A percentile compares a stretch with the other conserved stretches of the same genome.
Evolutionary conservation across 331 rosid genomes (phyloP).

Genomic region (Arachis monticola): DNA sequence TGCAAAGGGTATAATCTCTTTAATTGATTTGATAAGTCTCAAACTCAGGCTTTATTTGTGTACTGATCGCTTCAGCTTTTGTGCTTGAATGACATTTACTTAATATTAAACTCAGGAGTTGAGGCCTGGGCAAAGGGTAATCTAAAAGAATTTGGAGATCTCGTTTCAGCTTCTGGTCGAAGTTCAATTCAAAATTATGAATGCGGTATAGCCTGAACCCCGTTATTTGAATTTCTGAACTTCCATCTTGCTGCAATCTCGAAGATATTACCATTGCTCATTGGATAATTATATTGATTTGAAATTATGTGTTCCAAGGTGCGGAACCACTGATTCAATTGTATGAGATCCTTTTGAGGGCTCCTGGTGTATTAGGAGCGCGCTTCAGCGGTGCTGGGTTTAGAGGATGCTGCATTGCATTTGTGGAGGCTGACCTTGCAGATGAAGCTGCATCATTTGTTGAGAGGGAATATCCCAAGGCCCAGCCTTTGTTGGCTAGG

Average conservation of each 20-base stretch:
- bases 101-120: constrained; percentile 61
- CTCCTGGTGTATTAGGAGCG: constrained; percentile 90
- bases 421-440: constrained; percentile 70
- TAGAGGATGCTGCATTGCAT: constrained; percentile 88
- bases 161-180: constrained; percentile 81
- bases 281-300: constrained; percentile 29
- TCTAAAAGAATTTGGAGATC: constrained; percentile 76
- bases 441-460: constrained; percentile 79
- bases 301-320: constrained; percentile 53
- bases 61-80: constrained; percentile 22
- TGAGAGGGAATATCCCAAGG: constrained; percentile 60
- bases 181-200: constrained; percentile 93
- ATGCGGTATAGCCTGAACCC: constrained; percentile 67
- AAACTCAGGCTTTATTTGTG: constrained; percentile 10
- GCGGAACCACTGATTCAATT: constrained; percentile 77
- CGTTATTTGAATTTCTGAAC: constrained; percentile 30
- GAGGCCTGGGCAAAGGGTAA: constrained; percentile 85
- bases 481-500: constrained; percentile 67
- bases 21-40: constrained; percentile 15
- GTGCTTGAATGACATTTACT: constrained; percentile 33
- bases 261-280: neutral
- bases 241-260: constrained; percentile 23
- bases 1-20: constrained; percentile 60
- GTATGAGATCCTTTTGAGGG: constrained; percentile 72
- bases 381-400: constrained; percentile 98